phyloP scores from a whole-genome alignment of 805 yeast genomes.

The Saccharomyces mikatae region DNA sequence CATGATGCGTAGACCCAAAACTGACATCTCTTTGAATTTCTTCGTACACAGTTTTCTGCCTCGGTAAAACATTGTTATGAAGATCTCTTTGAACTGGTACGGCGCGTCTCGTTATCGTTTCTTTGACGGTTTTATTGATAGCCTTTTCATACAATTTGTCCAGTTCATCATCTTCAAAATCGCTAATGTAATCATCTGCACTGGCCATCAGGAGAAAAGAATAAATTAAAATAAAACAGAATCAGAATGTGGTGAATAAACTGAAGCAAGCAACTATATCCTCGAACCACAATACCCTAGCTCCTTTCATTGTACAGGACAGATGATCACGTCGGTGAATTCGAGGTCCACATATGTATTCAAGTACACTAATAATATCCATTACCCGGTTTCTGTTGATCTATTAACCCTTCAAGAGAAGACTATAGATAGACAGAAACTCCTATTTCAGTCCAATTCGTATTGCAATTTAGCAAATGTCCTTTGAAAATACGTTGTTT shows the following conservation, averaged over 20 bases:
- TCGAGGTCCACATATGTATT: neutral
- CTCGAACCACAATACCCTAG: neutral
- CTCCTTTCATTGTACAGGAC: neutral
- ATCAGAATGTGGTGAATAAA: neutral
- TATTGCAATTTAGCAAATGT: neutral
- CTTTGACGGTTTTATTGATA: constrained; percentile 28
- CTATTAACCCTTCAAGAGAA: neutral
- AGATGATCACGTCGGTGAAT: neutral
- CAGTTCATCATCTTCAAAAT: constrained; percentile 28
- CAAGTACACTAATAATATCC: neutral
- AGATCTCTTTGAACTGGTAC: constrained; percentile 33
- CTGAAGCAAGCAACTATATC: neutral
- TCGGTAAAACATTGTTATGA: constrained; percentile 26
- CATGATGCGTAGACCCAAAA: constrained; percentile 44
- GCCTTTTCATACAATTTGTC: constrained; percentile 27
- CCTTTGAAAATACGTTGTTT: neutral
- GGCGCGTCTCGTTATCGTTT: constrained; percentile 24
- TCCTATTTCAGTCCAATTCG: neutral
- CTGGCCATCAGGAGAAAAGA: constrained; percentile 1
- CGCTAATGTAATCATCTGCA: constrained; percentile 12
- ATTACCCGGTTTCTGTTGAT: neutral
- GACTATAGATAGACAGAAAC: neutral
- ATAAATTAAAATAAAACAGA: neutral
- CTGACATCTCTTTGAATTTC: constrained; percentile 31
- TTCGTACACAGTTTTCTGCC: constrained; percentile 29